Evolutionary conservation across 495 filamentous ascomycete species (phyloP).

Genomic region (Hyaloscypha hepaticicola): DNA sequence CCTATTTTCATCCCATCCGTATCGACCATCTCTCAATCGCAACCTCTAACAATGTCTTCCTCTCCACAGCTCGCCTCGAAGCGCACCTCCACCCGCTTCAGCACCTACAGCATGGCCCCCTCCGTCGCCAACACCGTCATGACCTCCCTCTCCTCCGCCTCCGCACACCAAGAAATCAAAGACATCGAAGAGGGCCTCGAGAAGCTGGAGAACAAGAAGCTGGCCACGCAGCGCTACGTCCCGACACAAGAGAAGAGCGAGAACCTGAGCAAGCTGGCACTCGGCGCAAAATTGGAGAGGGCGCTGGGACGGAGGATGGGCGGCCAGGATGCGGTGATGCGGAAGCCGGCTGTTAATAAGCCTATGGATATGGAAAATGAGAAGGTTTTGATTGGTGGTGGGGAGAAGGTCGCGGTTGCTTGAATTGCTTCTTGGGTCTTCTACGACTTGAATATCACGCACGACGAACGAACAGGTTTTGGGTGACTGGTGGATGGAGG

Average conservation of each 20-base stretch:
- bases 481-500: no score
- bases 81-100: constrained; percentile 74
- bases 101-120: constrained; percentile 74
- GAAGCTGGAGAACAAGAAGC: constrained; percentile 87
- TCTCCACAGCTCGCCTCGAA: constrained; percentile 44
- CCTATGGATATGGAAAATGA: background rate
- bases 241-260: constrained; percentile 79
- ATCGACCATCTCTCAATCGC: constrained; percentile 11
- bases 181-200: constrained; percentile 80
- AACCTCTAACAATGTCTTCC: constrained; percentile 22
- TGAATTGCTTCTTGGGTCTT: background rate
- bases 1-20: constrained; percentile 1
- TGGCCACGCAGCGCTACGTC: constrained; percentile 80
- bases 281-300: constrained; percentile 91
- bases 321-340: constrained; percentile 87
- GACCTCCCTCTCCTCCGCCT: constrained; percentile 58
- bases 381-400: background rate
- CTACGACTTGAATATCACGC: background rate
- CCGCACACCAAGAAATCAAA: constrained; percentile 67
- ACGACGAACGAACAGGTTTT: no score
- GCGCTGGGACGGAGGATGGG: constrained; percentile 88
- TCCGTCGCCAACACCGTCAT: constrained; percentile 43
- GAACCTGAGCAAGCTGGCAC: constrained; percentile 82
- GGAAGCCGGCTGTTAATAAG: constrained; percentile 34
- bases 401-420: constrained; percentile 10